These are phyloP conservation scores for Geotrichum armillariae DNA, from an alignment of 1,139 yeast species.

Conservation along the genomic window DNA sequence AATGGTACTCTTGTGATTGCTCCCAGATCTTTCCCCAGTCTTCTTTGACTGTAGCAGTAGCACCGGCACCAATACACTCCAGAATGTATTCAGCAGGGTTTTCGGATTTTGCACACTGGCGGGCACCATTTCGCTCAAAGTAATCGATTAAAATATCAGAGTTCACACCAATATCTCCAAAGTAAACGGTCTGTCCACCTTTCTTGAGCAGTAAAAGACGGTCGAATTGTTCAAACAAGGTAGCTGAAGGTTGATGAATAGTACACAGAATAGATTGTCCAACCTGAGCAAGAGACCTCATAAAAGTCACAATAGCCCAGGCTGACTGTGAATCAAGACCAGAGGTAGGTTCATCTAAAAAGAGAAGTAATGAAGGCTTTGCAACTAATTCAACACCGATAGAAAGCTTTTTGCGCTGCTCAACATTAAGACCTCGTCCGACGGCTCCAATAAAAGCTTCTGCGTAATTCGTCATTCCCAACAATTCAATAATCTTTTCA, in stretches of 20 bases:
- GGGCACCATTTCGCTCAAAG: constrained; percentile 68
- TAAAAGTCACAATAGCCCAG: constrained; percentile 51
- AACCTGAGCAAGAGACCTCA: constrained; percentile 67
- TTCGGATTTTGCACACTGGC: constrained; percentile 58
- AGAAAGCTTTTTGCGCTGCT: constrained; percentile 80
- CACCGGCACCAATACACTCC: constrained; percentile 74
- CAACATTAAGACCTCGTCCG: constrained; percentile 70
- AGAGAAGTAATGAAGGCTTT: constrained; percentile 72
- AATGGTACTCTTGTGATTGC: constrained; percentile 52
- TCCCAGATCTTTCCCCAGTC: constrained; percentile 66
- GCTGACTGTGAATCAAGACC: constrained; percentile 90
- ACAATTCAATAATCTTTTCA: constrained; percentile 52
- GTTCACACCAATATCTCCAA: constrained; percentile 70
- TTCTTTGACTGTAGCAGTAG: constrained; percentile 61
- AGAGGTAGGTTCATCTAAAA: constrained; percentile 88
- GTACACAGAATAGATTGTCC: constrained; percentile 83
- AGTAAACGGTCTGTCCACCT: constrained; percentile 77
- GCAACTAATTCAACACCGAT: constrained; percentile 86
- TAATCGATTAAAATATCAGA: constrained; percentile 58
- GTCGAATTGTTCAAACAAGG: constrained; percentile 70
- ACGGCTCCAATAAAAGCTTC: constrained; percentile 65
- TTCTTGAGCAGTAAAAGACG: constrained; percentile 64
- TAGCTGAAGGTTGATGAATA: constrained; percentile 78
- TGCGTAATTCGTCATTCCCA: constrained; percentile 59
- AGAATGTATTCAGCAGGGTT: constrained; percentile 83